phyloP scores from a whole-genome alignment of 2,329 filamentous ascomycete genomes.

The Aspergillus quadrilineatus region DNA sequence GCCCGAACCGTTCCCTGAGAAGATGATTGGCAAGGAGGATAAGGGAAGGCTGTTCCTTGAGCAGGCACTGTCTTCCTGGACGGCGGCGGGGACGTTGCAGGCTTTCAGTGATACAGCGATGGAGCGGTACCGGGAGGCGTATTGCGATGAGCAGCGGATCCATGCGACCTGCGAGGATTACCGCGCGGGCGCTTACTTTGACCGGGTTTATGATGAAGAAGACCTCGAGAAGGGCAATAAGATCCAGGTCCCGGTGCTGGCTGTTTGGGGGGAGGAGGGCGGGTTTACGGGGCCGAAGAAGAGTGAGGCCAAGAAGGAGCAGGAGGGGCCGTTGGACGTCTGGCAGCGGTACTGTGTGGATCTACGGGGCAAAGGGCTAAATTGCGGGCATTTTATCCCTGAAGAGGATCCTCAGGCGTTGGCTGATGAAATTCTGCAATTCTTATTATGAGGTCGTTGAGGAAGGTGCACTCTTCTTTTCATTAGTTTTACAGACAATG shows the following conservation, averaged over 20 bases:
- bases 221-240: not conserved
- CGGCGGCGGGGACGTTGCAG: not conserved
- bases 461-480: no score
- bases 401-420: constrained; percentile 1
- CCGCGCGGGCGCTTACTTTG: not conserved
- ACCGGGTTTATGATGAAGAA: constrained; percentile 4
- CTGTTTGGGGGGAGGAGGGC: not conserved
- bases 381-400: constrained; percentile 5
- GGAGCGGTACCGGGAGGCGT: not conserved
- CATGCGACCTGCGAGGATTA: constrained; percentile 5
- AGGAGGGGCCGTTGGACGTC: not conserved
- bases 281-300: not conserved
- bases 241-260: not conserved
- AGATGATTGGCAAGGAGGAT: not conserved
- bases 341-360: not conserved
- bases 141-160: not conserved
- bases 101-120: not conserved
- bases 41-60: not conserved
- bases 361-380: not conserved
- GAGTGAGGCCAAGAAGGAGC: not conserved
- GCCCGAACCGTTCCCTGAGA: constrained; percentile 1
- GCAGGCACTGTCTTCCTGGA: not conserved
- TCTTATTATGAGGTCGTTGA: not conserved
- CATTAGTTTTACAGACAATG: no score
- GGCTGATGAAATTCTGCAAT: not conserved